Base-by-base conservation (phyloP, 2,329 filamentous ascomycete species). In the Cercospora beticola region DNA sequence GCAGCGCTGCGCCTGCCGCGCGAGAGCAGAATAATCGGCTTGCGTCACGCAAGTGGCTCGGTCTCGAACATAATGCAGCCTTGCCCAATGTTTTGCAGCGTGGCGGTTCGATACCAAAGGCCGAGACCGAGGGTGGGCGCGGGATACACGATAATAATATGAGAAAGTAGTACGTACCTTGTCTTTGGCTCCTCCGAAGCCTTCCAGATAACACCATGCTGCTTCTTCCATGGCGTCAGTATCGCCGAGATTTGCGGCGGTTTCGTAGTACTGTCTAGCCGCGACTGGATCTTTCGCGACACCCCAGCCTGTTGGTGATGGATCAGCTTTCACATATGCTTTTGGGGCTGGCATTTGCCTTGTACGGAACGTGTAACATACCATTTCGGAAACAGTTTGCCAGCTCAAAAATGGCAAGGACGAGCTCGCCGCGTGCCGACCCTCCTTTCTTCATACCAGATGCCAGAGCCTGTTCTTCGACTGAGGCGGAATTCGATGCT, bases 201-300 rank as follows among this genome's bases (percentile, higher is more conserved):
- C 95, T 78, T 97, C 91, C 30, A 96, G 81, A 85, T 95, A 98
- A 83, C 95, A 99, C 93, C 93, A 97, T 40, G 90, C 95, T 64
- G 90, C 90, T 81, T 98, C 94, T 78, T 97, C 97, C 94, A 98
- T 97, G 67, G 94, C 95, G 83, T 99, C 95, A 56, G 92, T 92
- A 80, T 99, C 95, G 70, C 95, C 95, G 73, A 99, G 83, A 79
- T 99, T 98, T 69, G 95, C 95, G 30, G 95, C 95, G 9, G 94
- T 97, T 82, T 98, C 94, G 81, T 98, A 99, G 81, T 98, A 99
- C 86, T 97, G 85, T 74, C 86, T 85, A 61, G 95, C 95, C 58
- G 95, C 95, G 63, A 92, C 86, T 40, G 93, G 87, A 79, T 99
- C 95, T 78, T 92, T 92, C 71, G 88, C 86, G 61, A 97, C 90